A percentile compares a stretch with the other conserved stretches of the same genome.
Conservation (phyloP, 108 stramenopile genomes). For the Pseudonitzschia multistriata region DNA sequence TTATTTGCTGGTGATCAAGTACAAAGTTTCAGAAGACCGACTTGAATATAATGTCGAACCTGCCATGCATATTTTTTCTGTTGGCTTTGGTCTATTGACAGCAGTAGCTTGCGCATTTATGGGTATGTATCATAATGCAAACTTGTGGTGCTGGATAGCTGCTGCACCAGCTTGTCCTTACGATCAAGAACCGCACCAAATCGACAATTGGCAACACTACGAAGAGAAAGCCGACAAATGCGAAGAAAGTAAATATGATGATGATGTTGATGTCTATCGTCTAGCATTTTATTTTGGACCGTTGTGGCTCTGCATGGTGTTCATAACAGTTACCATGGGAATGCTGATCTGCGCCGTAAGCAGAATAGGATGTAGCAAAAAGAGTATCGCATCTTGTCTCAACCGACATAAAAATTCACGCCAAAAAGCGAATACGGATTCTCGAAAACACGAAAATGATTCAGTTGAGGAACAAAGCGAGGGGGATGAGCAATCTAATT, state of each 20-base stretch:
- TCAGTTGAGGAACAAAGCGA: too few species aligned
- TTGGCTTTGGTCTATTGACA: conserved; percentile 26
- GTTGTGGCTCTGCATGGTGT: conserved; percentile 17
- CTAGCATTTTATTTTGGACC: conserved; percentile 19
- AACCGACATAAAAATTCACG: too few species aligned
- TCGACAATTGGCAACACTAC: not conserved
- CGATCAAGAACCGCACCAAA: not conserved
- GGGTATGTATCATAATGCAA: conserved; percentile 43
- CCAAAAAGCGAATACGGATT: too few species aligned
- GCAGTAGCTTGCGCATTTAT: conserved; percentile 31
- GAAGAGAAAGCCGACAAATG: not conserved
- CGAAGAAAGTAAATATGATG: too few species aligned
- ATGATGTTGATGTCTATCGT: conserved; percentile 5
- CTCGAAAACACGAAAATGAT: too few species aligned
- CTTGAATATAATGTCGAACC: conserved; percentile 16
- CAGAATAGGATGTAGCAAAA: not conserved
- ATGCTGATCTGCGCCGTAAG: conserved; percentile 6
- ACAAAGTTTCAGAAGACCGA: conserved; percentile 13
- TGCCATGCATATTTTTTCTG: conserved; percentile 31
- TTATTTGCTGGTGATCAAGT: conserved; percentile 25
- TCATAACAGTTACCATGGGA: conserved; percentile 16
- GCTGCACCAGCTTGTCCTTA: conserved; percentile 22
- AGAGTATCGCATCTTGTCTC: too few species aligned
- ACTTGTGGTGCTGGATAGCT: conserved; percentile 65
- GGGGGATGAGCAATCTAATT: too few species aligned